Conservation (phyloP, 495 filamentous ascomycete genomes). For the Choiromyces venosus region DNA sequence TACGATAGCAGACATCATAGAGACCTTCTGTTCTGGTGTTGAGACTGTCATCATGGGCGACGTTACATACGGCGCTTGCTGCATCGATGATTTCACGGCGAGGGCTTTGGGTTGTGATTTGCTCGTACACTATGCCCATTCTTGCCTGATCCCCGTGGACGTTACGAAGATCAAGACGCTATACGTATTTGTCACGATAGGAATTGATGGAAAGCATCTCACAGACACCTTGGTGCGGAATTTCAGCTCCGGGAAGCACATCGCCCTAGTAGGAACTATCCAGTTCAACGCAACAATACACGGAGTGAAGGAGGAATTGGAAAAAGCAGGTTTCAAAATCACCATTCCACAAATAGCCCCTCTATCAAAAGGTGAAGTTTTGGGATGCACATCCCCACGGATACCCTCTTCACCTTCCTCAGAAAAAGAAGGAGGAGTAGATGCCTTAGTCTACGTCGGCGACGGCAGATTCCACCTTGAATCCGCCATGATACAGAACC, state of each 20-base stretch:
- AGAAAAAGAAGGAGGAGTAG: slow-evolving; percentile 46
- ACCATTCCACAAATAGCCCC: slow-evolving; percentile 90
- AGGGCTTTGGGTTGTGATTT: slow-evolving; percentile 90
- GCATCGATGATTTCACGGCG: slow-evolving; percentile 97
- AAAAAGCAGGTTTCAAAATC: slow-evolving; percentile 73
- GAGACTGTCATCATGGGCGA: slow-evolving; percentile 98
- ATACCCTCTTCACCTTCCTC: slow-evolving; percentile 49
- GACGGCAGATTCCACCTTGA: slow-evolving; percentile 97
- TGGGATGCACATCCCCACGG: slow-evolving; percentile 87
- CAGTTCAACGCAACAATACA: slow-evolving; percentile 98
- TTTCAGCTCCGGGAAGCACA: slow-evolving; percentile 72
- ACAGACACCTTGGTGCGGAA: slow-evolving; percentile 82
- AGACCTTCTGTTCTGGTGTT: slow-evolving; percentile 82
- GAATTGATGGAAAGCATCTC: slow-evolving; percentile 83
- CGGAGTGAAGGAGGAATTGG: slow-evolving; percentile 65
- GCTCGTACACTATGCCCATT: slow-evolving; percentile 94
- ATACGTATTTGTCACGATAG: slow-evolving; percentile 97
- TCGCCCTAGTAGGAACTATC: slow-evolving; percentile 93
- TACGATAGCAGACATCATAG: slow-evolving; percentile 95
- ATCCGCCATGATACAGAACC: slow-evolving; percentile 98
- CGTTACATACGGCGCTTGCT: slow-evolving; percentile 97
- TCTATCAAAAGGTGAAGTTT: slow-evolving; percentile 84
- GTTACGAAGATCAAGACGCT: slow-evolving; percentile 91
- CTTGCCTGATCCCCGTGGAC: slow-evolving; percentile 90
- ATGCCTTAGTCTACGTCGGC: slow-evolving; percentile 85